phyloP scores from a whole-genome alignment of 352 stramenopile genomes.

The Pelagophyceae sp. region DNA sequence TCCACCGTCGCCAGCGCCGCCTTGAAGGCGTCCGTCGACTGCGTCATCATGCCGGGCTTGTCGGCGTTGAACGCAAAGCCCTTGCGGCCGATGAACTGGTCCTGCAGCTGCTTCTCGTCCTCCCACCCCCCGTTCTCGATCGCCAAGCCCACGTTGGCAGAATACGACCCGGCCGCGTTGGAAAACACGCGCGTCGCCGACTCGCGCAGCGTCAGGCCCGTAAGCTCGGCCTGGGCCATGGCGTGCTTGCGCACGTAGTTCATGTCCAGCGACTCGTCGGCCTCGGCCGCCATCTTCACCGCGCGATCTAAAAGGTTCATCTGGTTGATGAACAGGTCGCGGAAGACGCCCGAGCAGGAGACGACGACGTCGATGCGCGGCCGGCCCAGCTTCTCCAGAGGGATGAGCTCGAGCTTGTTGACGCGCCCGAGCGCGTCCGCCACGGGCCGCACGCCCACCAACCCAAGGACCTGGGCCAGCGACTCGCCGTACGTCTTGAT shows the following conservation, averaged over 20 bases:
- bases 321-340: conserved; percentile 79
- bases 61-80: conserved; percentile 75
- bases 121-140: conserved; percentile 78
- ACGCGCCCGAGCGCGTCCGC: conserved; percentile 67
- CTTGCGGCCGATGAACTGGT: conserved; percentile 71
- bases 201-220: conserved; percentile 58
- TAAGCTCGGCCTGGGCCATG: conserved; percentile 57
- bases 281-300: conserved; percentile 75
- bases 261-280: conserved; percentile 59
- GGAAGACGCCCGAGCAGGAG: conserved; percentile 71
- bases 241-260: conserved; percentile 75
- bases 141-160: conserved; percentile 68
- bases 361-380: conserved; percentile 72
- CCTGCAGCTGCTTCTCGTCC: conserved; percentile 62
- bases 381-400: conserved; percentile 63
- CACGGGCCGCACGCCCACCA: conserved; percentile 63
- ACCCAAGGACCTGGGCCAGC: conserved; percentile 60
- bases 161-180: conserved; percentile 71
- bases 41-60: conserved; percentile 75
- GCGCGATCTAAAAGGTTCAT: conserved; percentile 76
- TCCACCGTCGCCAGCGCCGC: conserved; percentile 64
- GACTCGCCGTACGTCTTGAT: conserved; percentile 78
- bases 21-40: conserved; percentile 68
- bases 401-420: conserved; percentile 77
- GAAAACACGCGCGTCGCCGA: conserved; percentile 68